Evolutionary conservation across 257 asterid genomes (phyloP).

Genomic region (Solanum ossicruentum): DNA sequence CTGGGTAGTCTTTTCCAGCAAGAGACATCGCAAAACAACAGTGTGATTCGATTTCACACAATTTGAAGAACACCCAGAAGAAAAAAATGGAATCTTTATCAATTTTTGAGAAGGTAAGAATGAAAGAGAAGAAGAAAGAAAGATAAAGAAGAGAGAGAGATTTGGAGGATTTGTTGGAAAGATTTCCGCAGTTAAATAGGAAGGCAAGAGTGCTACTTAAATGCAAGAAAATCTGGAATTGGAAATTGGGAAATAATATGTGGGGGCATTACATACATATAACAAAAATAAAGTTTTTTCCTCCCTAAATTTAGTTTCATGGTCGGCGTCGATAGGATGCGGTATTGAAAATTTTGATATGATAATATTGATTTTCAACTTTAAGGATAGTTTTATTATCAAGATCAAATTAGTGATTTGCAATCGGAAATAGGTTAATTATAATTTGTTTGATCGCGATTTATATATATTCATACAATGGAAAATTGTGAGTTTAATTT

Average conservation of each 20-base stretch:
- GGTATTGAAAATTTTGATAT: neutral
- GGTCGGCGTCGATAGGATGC: fast-evolving
- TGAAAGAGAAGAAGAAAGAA: neutral
- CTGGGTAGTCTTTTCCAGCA: neutral
- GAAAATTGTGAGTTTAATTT: too few species aligned
- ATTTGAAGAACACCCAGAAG: neutral
- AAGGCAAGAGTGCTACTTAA: neutral
- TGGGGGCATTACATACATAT: neutral
- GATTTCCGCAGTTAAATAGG: neutral
- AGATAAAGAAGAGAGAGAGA: neutral
- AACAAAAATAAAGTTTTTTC: neutral
- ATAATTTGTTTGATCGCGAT: too few species aligned
- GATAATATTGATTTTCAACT: neutral
- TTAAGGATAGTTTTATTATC: too few species aligned
- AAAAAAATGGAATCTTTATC: neutral
- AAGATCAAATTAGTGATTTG: too few species aligned
- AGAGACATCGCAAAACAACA: neutral
- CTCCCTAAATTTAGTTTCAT: neutral
- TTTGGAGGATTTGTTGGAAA: neutral
- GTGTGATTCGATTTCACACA: neutral
- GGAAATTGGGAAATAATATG: neutral
- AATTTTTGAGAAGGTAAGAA: neutral
- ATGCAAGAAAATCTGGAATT: neutral
- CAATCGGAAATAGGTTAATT: too few species aligned
- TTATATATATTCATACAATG: too few species aligned